phyloP scores from a whole-genome alignment of 2,329 filamentous ascomycete species.

The Sarocladiaceae sp. region DNA sequence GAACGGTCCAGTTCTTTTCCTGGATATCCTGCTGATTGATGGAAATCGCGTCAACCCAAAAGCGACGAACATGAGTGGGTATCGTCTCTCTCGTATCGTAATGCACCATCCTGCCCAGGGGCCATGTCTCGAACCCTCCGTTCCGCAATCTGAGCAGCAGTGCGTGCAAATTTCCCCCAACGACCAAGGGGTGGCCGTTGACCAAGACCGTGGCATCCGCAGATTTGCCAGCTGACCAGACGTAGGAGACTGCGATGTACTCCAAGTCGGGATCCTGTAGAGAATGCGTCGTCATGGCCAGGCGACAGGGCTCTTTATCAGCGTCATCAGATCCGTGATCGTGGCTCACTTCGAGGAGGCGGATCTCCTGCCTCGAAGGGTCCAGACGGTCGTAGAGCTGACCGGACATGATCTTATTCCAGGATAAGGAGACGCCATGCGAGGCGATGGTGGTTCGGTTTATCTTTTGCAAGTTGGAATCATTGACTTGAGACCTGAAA shows the following conservation, averaged over 20 bases:
- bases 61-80: background rate
- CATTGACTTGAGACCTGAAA: too few species aligned
- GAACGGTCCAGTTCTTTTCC: background rate
- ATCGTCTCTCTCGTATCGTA: background rate
- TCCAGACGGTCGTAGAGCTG: too few species aligned
- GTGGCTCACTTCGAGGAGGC: too few species aligned
- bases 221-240: background rate
- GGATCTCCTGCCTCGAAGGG: too few species aligned
- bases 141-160: background rate
- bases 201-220: background rate
- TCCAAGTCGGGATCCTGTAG: background rate
- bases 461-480: too few species aligned
- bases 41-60: background rate
- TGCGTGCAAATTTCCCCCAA: background rate
- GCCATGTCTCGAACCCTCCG: background rate
- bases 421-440: too few species aligned
- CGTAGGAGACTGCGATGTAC: background rate
- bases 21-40: background rate
- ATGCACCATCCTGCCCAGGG: background rate
- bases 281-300: background rate
- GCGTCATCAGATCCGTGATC: too few species aligned
- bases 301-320: background rate
- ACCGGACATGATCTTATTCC: too few species aligned
- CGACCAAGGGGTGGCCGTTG: background rate
- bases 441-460: too few species aligned